Evolutionary conservation across 495 filamentous ascomycete genomes (phyloP).

Genomic region (Cercophora scortea): DNA sequence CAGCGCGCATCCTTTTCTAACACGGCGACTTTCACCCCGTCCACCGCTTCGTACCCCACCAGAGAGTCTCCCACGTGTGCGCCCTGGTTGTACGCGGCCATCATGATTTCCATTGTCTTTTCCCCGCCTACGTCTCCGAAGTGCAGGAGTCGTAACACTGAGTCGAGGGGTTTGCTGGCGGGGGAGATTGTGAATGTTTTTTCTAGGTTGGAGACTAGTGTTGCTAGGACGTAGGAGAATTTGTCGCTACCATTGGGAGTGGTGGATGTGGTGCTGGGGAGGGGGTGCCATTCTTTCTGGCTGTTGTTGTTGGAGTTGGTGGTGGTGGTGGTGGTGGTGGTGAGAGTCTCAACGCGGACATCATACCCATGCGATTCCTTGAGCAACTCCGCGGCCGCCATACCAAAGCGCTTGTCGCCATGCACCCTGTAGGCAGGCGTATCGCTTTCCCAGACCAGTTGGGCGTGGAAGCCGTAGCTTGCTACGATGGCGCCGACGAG

Average conservation of each 20-base stretch:
- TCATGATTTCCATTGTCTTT: constrained; percentile 68
- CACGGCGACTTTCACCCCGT: constrained; percentile 57
- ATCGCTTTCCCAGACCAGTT: constrained; percentile 81
- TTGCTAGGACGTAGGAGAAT: constrained; percentile 69
- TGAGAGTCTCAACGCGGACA: constrained; percentile 41
- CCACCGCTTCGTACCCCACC: constrained; percentile 61
- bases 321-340: constrained; percentile 11
- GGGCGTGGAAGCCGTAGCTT: constrained; percentile 82
- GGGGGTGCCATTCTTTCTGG: no score
- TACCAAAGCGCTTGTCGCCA: constrained; percentile 69
- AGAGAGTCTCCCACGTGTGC: constrained; percentile 49
- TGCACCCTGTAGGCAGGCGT: constrained; percentile 65
- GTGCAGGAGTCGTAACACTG: constrained; percentile 60
- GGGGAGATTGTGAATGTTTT: constrained; percentile 74
- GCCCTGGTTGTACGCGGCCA: constrained; percentile 63
- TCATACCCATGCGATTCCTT: constrained; percentile 59
- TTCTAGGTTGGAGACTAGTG: constrained; percentile 72
- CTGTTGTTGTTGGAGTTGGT: no score
- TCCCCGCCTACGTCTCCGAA: constrained; percentile 58
- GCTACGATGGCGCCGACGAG: constrained; percentile 76
- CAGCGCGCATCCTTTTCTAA: constrained; percentile 57
- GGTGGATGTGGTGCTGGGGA: constrained; percentile 10
- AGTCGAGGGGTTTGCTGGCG: constrained; percentile 53
- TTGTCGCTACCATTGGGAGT: constrained; percentile 15
- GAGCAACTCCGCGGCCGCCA: constrained; percentile 71